These are phyloP conservation scores for Tricharina praecox DNA, from an alignment of 495 filamentous ascomycete genomes.

Conservation along the genomic window DNA sequence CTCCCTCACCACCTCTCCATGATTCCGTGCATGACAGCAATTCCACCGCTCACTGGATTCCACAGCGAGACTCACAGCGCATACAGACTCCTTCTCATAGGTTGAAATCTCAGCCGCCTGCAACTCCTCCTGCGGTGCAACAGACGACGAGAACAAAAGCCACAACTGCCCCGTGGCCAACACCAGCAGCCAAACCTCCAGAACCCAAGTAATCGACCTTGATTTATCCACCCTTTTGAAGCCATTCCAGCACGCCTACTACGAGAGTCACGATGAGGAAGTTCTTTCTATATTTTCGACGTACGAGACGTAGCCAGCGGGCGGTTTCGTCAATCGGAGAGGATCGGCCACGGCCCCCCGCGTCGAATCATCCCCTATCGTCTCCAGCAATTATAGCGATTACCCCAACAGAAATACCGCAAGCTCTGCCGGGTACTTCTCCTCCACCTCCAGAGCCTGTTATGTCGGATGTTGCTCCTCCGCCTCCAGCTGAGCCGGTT, in stretches of 20 bases:
- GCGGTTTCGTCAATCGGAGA: background rate
- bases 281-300: background rate
- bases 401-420: background rate
- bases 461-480: no score
- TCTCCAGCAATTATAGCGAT: background rate
- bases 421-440: no score
- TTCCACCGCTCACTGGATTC: no score
- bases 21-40: no score
- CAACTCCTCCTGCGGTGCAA: background rate
- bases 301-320: background rate
- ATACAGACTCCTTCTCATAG: no score
- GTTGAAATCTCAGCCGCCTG: background rate
- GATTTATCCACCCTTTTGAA: background rate
- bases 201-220: background rate
- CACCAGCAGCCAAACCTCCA: background rate
- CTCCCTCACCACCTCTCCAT: no score
- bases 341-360: background rate
- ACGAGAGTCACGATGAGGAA: background rate
- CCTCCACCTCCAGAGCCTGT: no score
- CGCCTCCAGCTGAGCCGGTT: no score
- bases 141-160: background rate
- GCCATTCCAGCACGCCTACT: background rate
- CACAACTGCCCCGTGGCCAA: background rate
- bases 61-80: no score
- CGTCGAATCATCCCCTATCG: background rate